Base-by-base conservation (phyloP, 2,329 filamentous ascomycete species). In the Elsinoe fawcettii region DNA sequence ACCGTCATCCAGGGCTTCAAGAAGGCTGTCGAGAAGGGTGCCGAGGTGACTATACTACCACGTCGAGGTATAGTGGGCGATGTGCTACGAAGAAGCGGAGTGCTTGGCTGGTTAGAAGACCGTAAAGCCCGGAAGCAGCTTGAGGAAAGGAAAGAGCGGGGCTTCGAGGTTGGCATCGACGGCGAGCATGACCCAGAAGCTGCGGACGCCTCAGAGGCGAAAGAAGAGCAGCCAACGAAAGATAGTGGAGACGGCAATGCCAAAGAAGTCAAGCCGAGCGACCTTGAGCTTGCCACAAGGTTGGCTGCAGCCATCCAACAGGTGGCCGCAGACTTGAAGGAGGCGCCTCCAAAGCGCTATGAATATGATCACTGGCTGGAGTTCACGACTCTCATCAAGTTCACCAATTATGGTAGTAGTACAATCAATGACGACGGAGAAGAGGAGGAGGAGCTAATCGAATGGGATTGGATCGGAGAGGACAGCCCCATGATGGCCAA, bases 301-400 rank as follows among this genome's bases (percentile, higher is more conserved):
- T 71, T 96, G 8, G 82, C 88, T 1, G 78, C 83, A 32, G 85
- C 87, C 61, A 93, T 96, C 57, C 76, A 81, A 12, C 76, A 75
- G 23, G 81, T 88, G 1, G 82, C 83, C 1, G 74, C 80, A 49
- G 82, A 93, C 66, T 73, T 87, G 32, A 79, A 80, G 16, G 70
- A 75, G 44, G 70, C 77, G 3, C 77, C 80, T 1, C 76, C 79
- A 0, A 84, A 83, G 57, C 79, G 78, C 56, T 96, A 96, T 68
- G 77, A 75, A 0, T 96, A 90, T 61, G 83, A 90, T 63, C 86
- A 95, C 67, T 95, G 90, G 91, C 86, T 87, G 0, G 88, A 88
- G 74, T 93, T 89, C 64, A 84, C 91, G 6, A 80, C 82, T 20
- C 77, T 96, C 30, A 87, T 95, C 36, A 75, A 80, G 1, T 84